Conservation (phyloP, 139 green algal species). For the Gonium pectorale region DNA sequence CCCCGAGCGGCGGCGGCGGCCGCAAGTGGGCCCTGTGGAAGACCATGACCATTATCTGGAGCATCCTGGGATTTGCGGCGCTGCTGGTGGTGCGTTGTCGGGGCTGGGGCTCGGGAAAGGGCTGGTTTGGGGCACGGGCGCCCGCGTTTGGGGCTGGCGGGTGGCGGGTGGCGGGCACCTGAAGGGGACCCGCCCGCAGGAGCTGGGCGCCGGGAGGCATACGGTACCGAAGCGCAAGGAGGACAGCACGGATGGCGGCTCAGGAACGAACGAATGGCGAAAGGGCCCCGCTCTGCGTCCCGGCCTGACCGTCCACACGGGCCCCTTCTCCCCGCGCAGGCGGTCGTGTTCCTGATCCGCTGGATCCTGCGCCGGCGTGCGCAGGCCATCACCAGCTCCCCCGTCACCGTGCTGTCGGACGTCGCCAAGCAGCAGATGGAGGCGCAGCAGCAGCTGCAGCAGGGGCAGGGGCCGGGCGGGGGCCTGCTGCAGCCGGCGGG, state of each 20-base stretch:
- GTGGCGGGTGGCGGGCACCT: no score
- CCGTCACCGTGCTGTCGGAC: background rate
- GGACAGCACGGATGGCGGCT: no score
- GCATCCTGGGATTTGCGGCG: background rate
- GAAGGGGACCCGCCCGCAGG: no score
- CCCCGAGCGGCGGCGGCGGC: background rate
- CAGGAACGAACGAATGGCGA: no score
- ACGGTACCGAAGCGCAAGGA: no score
- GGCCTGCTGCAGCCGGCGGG: background rate
- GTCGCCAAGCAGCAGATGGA: background rate
- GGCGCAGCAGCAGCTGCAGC: background rate
- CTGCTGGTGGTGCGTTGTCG: conserved; percentile 10
- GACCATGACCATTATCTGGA: conserved; percentile 32
- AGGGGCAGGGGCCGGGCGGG: background rate
- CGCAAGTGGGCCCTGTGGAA: conserved; percentile 16
- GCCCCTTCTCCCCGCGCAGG: no score
- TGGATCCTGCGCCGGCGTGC: background rate
- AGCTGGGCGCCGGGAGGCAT: no score
- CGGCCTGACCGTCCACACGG: no score
- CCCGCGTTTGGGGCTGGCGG: no score
- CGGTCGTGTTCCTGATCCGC: background rate
- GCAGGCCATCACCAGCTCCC: background rate
- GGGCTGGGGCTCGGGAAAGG: no score
- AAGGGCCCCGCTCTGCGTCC: no score
- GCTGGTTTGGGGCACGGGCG: no score